Conservation (phyloP, 2,329 filamentous ascomycete genomes). For the Pyrenophora graminea region DNA sequence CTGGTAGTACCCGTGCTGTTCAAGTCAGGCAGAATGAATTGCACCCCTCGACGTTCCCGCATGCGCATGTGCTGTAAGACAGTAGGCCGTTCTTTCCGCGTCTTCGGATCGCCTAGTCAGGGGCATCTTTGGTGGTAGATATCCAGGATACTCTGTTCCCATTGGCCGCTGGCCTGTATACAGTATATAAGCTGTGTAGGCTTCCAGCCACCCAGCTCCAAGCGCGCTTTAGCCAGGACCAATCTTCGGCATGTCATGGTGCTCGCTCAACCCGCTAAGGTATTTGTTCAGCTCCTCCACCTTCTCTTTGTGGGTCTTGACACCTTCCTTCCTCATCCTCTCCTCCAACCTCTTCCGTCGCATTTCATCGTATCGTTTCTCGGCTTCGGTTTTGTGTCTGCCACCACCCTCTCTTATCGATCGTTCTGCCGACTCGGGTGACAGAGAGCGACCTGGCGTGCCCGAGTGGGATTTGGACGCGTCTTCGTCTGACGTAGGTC, state of each 20-base stretch:
- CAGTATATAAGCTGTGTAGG: background rate
- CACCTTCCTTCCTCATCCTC: constrained; percentile 77
- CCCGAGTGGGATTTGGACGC: constrained; percentile 25
- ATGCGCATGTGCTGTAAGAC: no score
- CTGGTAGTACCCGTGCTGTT: no score
- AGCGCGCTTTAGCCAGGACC: constrained; percentile 57
- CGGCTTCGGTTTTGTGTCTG: constrained; percentile 77
- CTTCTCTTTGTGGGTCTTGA: constrained; percentile 95
- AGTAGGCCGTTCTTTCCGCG: no score
- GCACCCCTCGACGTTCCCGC: no score
- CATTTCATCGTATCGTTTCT: constrained; percentile 78
- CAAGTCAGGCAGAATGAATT: no score
- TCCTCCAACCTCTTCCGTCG: constrained; percentile 82
- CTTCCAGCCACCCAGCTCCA: background rate
- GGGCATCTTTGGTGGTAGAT: no score
- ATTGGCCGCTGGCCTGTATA: background rate
- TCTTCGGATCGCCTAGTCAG: background rate
- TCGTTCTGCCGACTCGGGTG: constrained; percentile 38
- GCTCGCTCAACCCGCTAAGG: constrained; percentile 87
- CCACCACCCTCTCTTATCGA: constrained; percentile 34
- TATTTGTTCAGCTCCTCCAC: constrained; percentile 97
- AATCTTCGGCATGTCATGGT: constrained; percentile 83
- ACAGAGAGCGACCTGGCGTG: constrained; percentile 38
- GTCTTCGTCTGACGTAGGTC: constrained; percentile 6
- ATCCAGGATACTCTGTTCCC: no score